phyloP scores from a whole-genome alignment of 2,329 filamentous ascomycete species.

The Alternaria hordeiaustralica region DNA sequence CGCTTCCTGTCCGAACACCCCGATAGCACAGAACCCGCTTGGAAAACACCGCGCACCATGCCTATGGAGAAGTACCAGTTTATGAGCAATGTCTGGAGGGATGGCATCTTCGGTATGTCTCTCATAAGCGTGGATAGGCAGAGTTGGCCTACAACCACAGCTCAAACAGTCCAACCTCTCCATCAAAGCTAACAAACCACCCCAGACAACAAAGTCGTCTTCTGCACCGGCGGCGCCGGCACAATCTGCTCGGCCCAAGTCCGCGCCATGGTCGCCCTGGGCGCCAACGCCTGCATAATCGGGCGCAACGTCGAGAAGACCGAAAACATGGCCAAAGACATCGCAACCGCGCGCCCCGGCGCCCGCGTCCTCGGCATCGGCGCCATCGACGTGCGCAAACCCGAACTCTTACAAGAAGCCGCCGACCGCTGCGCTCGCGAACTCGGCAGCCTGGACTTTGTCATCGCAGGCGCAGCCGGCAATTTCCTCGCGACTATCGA shows the following conservation, averaged over 20 bases:
- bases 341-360: constrained; percentile 77
- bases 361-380: constrained; percentile 88
- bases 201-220: constrained; percentile 83
- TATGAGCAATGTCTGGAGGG: constrained; percentile 82
- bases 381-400: constrained; percentile 70
- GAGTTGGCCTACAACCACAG: not conserved
- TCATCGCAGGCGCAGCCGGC: constrained; percentile 92
- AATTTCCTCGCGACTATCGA: constrained; percentile 92
- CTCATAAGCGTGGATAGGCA: no score
- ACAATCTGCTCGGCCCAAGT: constrained; percentile 95
- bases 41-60: constrained; percentile 58
- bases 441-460: constrained; percentile 87
- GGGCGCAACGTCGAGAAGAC: constrained; percentile 91
- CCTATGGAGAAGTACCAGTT: constrained; percentile 74
- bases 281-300: constrained; percentile 92
- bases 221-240: constrained; percentile 93
- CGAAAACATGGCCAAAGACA: constrained; percentile 77
- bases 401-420: constrained; percentile 71
- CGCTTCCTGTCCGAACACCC: not conserved
- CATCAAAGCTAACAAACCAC: constrained; percentile 1
- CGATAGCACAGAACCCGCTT: constrained; percentile 15
- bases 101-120: constrained; percentile 79
- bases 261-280: constrained; percentile 85
- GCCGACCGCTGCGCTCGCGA: constrained; percentile 81
- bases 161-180: not conserved